These are phyloP conservation scores for Corynascus novoguineensis DNA, from an alignment of 495 filamentous ascomycete species.

Conservation along the genomic window DNA sequence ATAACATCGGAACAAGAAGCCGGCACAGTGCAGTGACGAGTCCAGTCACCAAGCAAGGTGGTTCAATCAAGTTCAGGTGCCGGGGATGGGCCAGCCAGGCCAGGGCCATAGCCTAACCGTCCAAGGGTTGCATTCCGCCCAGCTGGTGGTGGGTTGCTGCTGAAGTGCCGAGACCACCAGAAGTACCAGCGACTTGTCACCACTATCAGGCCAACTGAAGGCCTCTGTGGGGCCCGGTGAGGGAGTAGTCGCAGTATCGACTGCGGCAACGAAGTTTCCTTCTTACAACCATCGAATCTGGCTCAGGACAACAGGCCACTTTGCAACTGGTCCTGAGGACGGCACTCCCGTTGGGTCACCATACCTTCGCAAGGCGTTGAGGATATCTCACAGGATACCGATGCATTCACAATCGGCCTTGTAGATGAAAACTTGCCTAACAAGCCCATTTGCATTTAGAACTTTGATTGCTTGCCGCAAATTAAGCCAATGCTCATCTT, in stretches of 20 bases:
- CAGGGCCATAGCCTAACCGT: not conserved
- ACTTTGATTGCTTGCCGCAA: slow-evolving; percentile 20
- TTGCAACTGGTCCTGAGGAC: slow-evolving; percentile 12
- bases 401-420: slow-evolving; percentile 18
- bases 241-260: slow-evolving; percentile 11
- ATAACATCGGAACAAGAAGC: slow-evolving; percentile 14
- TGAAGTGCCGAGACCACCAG: not conserved
- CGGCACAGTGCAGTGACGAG: slow-evolving; percentile 3
- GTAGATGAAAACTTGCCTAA: slow-evolving; percentile 22
- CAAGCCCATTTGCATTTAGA: slow-evolving; percentile 17
- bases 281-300: slow-evolving; percentile 17
- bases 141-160: slow-evolving; percentile 1
- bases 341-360: not conserved
- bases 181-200: slow-evolving; percentile 11
- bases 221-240: not conserved
- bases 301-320: slow-evolving; percentile 8
- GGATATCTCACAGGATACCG: slow-evolving; percentile 1
- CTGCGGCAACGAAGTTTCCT: slow-evolving; percentile 16
- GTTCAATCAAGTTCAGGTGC: not conserved
- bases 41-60: not conserved
- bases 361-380: not conserved
- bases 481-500: slow-evolving; percentile 13
- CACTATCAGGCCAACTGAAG: not conserved
- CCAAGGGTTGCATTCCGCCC: slow-evolving; percentile 18
- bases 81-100: not conserved